These are phyloP conservation scores for Rhodamnia argentea DNA, from an alignment of 345 rosid genomes.

Conservation along the genomic window DNA sequence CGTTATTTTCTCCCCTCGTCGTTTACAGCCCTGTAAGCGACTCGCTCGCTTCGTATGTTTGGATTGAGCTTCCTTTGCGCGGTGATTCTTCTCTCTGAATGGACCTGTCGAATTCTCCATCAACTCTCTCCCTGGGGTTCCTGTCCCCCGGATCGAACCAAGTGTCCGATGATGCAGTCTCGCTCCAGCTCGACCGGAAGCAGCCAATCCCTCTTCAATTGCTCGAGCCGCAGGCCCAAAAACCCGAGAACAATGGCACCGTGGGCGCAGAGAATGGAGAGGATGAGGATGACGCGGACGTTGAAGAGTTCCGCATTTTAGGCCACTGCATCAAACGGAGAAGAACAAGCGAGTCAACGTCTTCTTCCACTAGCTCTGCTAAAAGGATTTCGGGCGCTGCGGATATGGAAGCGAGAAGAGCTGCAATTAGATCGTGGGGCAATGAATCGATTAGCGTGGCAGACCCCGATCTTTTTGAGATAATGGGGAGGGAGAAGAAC, in stretches of 20 bases:
- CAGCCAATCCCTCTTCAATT: conserved; percentile 35
- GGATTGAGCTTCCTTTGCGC: neutral
- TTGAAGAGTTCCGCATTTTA: conserved; percentile 45
- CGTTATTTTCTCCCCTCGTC: neutral
- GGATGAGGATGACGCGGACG: conserved; percentile 21
- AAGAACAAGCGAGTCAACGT: conserved; percentile 7
- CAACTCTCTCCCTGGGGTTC: conserved; percentile 34
- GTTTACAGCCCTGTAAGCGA: neutral
- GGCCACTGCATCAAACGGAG: conserved; percentile 61
- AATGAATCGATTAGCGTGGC: conserved; percentile 36
- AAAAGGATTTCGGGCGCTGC: conserved; percentile 11
- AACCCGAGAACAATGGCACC: neutral
- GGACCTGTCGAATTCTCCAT: conserved; percentile 22
- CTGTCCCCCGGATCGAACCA: conserved; percentile 13
- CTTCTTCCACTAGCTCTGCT: conserved; percentile 7
- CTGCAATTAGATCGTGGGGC: conserved; percentile 38
- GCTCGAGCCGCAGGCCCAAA: conserved; percentile 15
- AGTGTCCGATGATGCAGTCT: conserved; percentile 33
- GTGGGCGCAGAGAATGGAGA: conserved; percentile 1
- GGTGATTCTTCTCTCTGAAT: neutral
- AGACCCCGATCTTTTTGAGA: conserved; percentile 44
- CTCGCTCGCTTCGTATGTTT: neutral
- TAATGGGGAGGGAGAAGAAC: conserved; percentile 58
- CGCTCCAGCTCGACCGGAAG: conserved; percentile 23
- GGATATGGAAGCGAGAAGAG: conserved; percentile 21